Base-by-base conservation (phyloP, 345 rosid species). In the Aquilaria yunnanensis region DNA sequence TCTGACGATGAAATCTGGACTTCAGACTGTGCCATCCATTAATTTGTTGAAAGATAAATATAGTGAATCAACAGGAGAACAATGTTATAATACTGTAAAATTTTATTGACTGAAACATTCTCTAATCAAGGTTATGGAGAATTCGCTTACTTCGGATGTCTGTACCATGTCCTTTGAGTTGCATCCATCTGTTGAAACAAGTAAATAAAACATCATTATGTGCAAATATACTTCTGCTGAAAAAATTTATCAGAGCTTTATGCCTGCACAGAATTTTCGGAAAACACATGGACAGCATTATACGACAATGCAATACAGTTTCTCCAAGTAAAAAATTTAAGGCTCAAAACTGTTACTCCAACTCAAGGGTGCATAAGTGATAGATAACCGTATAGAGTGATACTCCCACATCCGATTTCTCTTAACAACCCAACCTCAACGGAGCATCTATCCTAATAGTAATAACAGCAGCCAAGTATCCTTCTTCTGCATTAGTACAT, bases 1-100 rank as follows among this genome's bases (percentile, higher is more conserved):
- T 77, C 84, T n/a, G 79, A 69, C 59, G 79, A 57, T 56, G 75
- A 78, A 66, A 31, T 59, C 4, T 75, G 74, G 57, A 31, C 68
- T 51, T 75, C 74, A 59, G 70, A 60, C 83, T 78, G 77, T 60
- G 58, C 54, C 59, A 67, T 46, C 51, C 52, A 62, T 52, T 14
- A 12, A 54, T 67, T 11, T 67, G 52, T 51, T 47, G 49, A 16
- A 12, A 54, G 52, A 58, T 64, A 34, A 60, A 51, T 47, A 51
- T 29, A 32, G 32, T 12, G 49, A 64, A 47, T 37, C 14, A 29
- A 53, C 0, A 52, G 7, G 52, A 57, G 41, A 47, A 34, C 47
- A 59, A 67, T n/a, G 51, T 43, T 13, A 59, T 41, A 12, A 64
- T 47, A 12, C 45, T 47, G 56, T 6, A 31, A 55, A 62, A 43